A percentile compares a stretch with the other conserved stretches of the same genome.
These are phyloP conservation scores for Hyphopichia fennica DNA, from an alignment of 1,139 yeast genomes.

Conservation along the genomic window DNA sequence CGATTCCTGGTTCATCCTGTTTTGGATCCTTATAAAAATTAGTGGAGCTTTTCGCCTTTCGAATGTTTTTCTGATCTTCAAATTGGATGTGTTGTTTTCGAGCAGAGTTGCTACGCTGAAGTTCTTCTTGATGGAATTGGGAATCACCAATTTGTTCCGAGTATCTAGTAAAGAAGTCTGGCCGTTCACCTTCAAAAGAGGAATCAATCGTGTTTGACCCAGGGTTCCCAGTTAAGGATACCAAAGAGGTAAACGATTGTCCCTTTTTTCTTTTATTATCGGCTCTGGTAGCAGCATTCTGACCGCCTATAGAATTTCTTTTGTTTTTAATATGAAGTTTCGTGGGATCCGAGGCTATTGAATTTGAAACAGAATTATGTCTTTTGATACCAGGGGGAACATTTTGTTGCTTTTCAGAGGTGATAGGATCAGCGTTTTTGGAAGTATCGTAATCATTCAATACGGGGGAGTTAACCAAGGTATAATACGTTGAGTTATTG, in stretches of 20 bases:
- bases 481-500: conserved; percentile 10
- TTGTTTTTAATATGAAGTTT: conserved; percentile 15
- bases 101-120: background rate
- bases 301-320: conserved; percentile 26
- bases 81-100: background rate
- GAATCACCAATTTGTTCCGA: conserved; percentile 2
- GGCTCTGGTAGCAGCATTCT: conserved; percentile 11
- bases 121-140: background rate
- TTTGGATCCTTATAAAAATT: conserved; percentile 19
- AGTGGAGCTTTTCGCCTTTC: conserved; percentile 39
- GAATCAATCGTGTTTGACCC: background rate
- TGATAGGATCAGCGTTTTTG: background rate
- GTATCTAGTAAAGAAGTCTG: background rate
- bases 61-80: conserved; percentile 11
- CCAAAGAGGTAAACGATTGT: conserved; percentile 30
- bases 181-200: background rate
- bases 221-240: conserved; percentile 20
- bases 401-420: background rate
- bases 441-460: conserved; percentile 9
- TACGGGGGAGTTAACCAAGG: conserved; percentile 27
- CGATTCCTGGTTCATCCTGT: background rate
- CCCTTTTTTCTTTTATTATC: conserved; percentile 16
- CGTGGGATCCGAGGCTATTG: conserved; percentile 9
- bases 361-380: conserved; percentile 19
- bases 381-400: conserved; percentile 19